Conservation (phyloP, 805 yeast genomes). For the Sugiyamaella marilandica region DNA sequence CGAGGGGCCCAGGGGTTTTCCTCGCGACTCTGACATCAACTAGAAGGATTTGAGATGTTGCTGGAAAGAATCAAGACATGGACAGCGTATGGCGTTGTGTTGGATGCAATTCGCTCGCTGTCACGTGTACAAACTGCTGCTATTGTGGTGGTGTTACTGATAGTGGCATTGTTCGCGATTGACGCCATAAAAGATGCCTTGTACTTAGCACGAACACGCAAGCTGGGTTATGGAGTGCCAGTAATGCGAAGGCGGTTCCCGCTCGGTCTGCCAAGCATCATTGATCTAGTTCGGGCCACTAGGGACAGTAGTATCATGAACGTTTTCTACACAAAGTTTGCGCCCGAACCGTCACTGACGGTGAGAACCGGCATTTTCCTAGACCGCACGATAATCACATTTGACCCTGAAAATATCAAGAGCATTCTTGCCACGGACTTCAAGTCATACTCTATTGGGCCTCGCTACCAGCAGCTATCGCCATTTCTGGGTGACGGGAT, state of each 20-base stretch:
- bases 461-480: slow-evolving; percentile 25
- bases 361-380: background rate
- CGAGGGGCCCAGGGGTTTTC: too few relatives aligned
- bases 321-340: background rate
- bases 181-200: background rate
- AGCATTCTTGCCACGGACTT: slow-evolving; percentile 32
- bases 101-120: too few relatives aligned
- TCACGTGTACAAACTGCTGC: background rate
- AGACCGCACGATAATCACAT: slow-evolving; percentile 16
- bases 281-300: background rate
- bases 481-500: slow-evolving; percentile 36
- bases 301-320: background rate
- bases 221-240: background rate
- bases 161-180: background rate
- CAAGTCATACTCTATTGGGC: slow-evolving; percentile 32
- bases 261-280: background rate
- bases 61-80: too few relatives aligned
- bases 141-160: background rate
- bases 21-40: too few relatives aligned
- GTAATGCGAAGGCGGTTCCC: background rate
- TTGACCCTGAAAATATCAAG: slow-evolving; percentile 34
- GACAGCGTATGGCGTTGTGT: too few relatives aligned
- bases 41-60: too few relatives aligned
- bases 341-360: background rate
- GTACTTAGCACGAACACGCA: background rate